Percentiles rank a stretch among this genome's conserved stretches.
Evolutionary conservation across 495 filamentous ascomycete genomes (phyloP).

Genomic region (Aspergillus mulundensis): DNA sequence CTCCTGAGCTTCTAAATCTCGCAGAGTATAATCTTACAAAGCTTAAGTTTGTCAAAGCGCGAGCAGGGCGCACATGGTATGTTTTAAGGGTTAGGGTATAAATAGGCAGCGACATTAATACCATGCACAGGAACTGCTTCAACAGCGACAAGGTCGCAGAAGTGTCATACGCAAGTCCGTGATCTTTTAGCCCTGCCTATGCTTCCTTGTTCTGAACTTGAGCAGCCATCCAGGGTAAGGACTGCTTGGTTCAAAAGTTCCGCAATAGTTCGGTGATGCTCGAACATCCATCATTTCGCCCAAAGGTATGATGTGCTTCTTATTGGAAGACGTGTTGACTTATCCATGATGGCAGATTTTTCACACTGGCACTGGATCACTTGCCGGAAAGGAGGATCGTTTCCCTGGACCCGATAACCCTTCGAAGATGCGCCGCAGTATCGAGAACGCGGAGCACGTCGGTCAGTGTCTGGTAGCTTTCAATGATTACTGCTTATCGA

Average conservation of each 20-base stretch:
- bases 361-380: constrained; percentile 39
- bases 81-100: background rate
- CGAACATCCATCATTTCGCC: constrained; percentile 73
- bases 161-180: constrained; percentile 89
- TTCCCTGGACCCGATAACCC: constrained; percentile 79
- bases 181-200: constrained; percentile 8
- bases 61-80: constrained; percentile 68
- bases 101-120: too few relatives aligned
- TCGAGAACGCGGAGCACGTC: constrained; percentile 81
- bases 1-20: constrained; percentile 3
- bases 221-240: constrained; percentile 82
- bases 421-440: constrained; percentile 78
- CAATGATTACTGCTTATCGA: background rate
- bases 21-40: constrained; percentile 20
- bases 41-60: constrained; percentile 68
- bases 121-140: constrained; percentile 61
- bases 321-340: background rate
- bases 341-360: constrained; percentile 36
- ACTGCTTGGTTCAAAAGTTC: constrained; percentile 88
- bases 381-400: constrained; percentile 56
- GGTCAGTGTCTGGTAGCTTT: constrained; percentile 54
- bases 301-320: constrained; percentile 58
- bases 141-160: constrained; percentile 83
- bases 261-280: constrained; percentile 94
- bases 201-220: constrained; percentile 18